Conservation (phyloP, 805 yeast genomes). For the Ogataea siamensis region DNA sequence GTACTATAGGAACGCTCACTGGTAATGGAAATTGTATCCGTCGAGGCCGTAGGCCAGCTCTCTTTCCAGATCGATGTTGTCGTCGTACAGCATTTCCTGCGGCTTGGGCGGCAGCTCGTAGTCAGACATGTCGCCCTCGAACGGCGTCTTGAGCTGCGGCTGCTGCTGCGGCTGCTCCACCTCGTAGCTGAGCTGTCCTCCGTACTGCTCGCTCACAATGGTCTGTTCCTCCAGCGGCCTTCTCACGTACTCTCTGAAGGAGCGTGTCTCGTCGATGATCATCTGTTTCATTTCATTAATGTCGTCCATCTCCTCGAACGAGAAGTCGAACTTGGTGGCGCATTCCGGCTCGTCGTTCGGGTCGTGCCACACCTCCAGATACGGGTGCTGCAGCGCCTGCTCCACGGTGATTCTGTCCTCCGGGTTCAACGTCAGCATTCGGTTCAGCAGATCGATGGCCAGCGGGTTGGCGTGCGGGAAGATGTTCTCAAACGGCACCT, state of each 20-base stretch:
- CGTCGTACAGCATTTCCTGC: constrained; percentile 43
- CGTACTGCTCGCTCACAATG: constrained; percentile 31
- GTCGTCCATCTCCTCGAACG: constrained; percentile 83
- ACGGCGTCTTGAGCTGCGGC: constrained; percentile 43
- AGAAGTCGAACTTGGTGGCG: constrained; percentile 76
- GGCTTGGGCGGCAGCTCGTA: constrained; percentile 63
- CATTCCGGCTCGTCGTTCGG: constrained; percentile 90
- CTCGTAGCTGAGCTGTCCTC: constrained; percentile 21
- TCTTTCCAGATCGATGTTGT: constrained; percentile 51
- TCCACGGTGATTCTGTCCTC: constrained; percentile 79
- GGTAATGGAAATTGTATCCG: constrained; percentile 35
- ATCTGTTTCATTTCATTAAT: constrained; percentile 69
- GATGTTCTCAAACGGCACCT: constrained; percentile 63
- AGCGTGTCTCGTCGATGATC: constrained; percentile 76
- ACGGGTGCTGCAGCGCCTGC: constrained; percentile 87
- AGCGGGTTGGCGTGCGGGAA: constrained; percentile 86
- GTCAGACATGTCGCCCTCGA: constrained; percentile 41
- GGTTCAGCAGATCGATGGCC: constrained; percentile 77
- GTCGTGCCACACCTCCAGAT: constrained; percentile 86
- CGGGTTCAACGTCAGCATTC: constrained; percentile 87
- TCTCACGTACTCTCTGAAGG: constrained; percentile 78
- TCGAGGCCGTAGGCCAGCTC: constrained; percentile 71
- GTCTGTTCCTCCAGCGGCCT: constrained; percentile 60
- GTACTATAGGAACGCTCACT: constrained; percentile 18
- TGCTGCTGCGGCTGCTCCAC: constrained; percentile 20